Percentiles rank a stretch among this genome's conserved stretches.
These are phyloP conservation scores for Candida sanyaensis DNA, from an alignment of 1,139 yeast genomes.

Conservation along the genomic window DNA sequence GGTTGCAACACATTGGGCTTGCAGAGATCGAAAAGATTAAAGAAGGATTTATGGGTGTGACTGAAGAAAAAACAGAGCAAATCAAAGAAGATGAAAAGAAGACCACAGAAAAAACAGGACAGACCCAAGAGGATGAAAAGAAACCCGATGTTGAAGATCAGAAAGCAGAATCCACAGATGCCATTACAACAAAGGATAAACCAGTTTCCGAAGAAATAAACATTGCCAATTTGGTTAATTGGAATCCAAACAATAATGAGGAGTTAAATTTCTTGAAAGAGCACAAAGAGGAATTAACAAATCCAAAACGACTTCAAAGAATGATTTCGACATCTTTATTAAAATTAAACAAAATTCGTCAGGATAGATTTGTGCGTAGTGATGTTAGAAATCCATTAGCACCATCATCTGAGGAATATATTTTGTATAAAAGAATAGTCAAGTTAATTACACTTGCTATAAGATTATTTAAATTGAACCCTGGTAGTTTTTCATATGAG, in stretches of 20 bases:
- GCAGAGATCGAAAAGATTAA: slow-evolving; percentile 46
- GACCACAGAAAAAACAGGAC: slow-evolving; percentile 8
- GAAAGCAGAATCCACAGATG: slow-evolving; percentile 10
- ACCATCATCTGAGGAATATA: slow-evolving; percentile 31
- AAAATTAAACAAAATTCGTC: slow-evolving; percentile 64
- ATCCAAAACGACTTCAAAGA: slow-evolving; percentile 41
- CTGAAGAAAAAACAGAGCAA: slow-evolving; percentile 10
- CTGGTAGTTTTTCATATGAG: slow-evolving; percentile 32
- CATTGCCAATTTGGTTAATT: slow-evolving; percentile 34
- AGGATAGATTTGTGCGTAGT: slow-evolving; percentile 48
- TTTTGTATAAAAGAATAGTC: slow-evolving; percentile 44
- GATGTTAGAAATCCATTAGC: slow-evolving; percentile 29
- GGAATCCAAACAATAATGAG: slow-evolving; percentile 37
- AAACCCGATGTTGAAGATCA: slow-evolving; percentile 9
- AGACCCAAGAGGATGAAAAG: slow-evolving; percentile 7
- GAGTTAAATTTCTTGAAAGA: slow-evolving; percentile 28
- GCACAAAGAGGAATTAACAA: slow-evolving; percentile 25
- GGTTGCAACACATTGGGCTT: slow-evolving; percentile 77
- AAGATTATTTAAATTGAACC: slow-evolving; percentile 26
- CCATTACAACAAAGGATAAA: slow-evolving; percentile 10
- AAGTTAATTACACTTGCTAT: slow-evolving; percentile 34
- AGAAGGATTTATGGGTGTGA: slow-evolving; percentile 22
- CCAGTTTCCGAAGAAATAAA: slow-evolving; percentile 20
- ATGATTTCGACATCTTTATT: slow-evolving; percentile 58
- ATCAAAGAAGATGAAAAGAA: slow-evolving; percentile 14